A percentile compares a stretch with the other conserved stretches of the same genome.
These are phyloP conservation scores for Sarocladiaceae sp. DNA, from an alignment of 2,329 filamentous ascomycete species.

Conservation along the genomic window DNA sequence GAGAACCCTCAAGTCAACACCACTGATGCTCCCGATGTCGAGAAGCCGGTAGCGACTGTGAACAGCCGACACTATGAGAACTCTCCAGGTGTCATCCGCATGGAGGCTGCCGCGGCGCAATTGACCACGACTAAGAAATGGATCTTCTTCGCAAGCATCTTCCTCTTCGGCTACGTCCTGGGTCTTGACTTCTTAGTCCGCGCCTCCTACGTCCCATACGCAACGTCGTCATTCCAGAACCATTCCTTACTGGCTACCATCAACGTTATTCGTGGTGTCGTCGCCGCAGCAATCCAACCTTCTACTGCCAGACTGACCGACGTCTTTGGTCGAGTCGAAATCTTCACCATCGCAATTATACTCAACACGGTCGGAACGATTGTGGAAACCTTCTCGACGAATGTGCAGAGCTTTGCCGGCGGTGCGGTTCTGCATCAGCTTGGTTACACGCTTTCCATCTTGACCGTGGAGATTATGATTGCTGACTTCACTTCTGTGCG, in stretches of 20 bases:
- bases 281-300: constrained; percentile 55
- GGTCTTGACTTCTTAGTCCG: constrained; percentile 51
- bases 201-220: constrained; percentile 49
- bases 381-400: constrained; percentile 45
- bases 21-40: too few relatives aligned
- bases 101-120: constrained; percentile 43
- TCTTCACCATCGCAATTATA: constrained; percentile 49
- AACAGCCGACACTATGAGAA: too few relatives aligned
- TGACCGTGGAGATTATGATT: constrained; percentile 57
- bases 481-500: constrained; percentile 57
- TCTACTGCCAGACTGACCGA: constrained; percentile 60
- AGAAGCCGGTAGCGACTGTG: too few relatives aligned
- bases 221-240: constrained; percentile 43
- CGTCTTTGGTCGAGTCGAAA: constrained; percentile 57
- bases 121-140: constrained; percentile 42
- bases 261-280: constrained; percentile 53
- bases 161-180: constrained; percentile 57
- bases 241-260: constrained; percentile 57
- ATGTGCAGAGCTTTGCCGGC: constrained; percentile 45
- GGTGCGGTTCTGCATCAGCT: constrained; percentile 54
- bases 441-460: constrained; percentile 53
- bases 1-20: too few relatives aligned
- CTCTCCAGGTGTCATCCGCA: constrained; percentile 52
- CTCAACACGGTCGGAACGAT: constrained; percentile 53
- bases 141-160: constrained; percentile 51